Percentiles rank a stretch among this genome's conserved stretches.
Evolutionary conservation across 106 monocot species (phyloP).

Genomic region (Alisma plantagoaquatica): DNA sequence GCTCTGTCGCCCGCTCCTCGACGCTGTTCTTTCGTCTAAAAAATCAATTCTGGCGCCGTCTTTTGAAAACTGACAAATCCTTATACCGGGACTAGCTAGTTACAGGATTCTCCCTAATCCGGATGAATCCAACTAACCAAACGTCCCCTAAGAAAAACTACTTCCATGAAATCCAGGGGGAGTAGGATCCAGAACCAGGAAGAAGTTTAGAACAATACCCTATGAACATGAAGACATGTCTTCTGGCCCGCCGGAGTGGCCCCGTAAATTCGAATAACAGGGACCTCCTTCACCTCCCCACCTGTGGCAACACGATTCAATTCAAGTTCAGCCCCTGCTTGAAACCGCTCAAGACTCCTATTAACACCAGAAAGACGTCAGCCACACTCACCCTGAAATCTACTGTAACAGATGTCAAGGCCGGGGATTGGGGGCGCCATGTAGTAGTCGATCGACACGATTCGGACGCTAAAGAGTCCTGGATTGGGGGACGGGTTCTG

Average conservation of each 20-base stretch:
- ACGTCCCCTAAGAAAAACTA: too few relatives aligned
- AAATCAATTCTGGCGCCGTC: too few relatives aligned
- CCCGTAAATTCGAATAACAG: constrained; percentile 82
- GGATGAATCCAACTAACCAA: too few relatives aligned
- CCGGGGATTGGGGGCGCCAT: constrained; percentile 78
- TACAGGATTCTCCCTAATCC: too few relatives aligned
- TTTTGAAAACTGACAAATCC: too few relatives aligned
- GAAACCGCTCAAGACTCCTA: too few relatives aligned
- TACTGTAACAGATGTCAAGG: constrained; percentile 59
- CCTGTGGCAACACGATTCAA: constrained; percentile 19
- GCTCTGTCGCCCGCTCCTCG: too few relatives aligned
- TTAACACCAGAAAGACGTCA: too few relatives aligned
- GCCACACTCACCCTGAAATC: constrained; percentile 44
- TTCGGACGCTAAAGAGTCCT: constrained; percentile 54
- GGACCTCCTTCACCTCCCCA: constrained; percentile 60
- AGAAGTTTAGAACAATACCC: constrained; percentile 30
- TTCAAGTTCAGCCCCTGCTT: neutral
- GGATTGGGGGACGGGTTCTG: constrained; percentile 12
- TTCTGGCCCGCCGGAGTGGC: constrained; percentile 88
- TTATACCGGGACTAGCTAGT: too few relatives aligned
- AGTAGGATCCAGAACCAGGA: too few relatives aligned
- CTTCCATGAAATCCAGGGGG: too few relatives aligned
- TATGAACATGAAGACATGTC: constrained; percentile 85
- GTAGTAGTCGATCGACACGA: constrained; percentile 93
- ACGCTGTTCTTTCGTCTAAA: too few relatives aligned